A percentile compares a stretch with the other conserved stretches of the same genome.
phyloP scores from a whole-genome alignment of 768 basidiomycete species.

The Pleurotus tuber-regium region DNA sequence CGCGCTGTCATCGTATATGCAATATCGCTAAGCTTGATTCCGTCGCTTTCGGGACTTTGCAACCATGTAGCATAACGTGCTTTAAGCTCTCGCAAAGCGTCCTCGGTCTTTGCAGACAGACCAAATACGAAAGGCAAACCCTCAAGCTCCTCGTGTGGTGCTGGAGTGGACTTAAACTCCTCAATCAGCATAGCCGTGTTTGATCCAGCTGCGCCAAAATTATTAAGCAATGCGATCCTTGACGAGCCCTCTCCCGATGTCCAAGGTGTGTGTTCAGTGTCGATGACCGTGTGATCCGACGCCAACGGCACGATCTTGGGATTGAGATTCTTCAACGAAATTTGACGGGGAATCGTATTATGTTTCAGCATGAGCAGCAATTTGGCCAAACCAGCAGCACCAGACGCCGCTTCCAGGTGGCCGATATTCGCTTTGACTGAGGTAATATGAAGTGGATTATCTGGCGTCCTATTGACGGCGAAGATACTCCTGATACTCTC shows the following conservation, averaged over 20 bases:
- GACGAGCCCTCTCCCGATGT: slow-evolving; percentile 25
- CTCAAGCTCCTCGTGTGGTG: background rate
- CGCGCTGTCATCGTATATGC: slow-evolving; percentile 73
- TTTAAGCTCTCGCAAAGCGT: slow-evolving; percentile 47
- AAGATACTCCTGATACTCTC: slow-evolving; percentile 60
- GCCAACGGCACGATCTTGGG: slow-evolving; percentile 49
- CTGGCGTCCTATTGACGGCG: slow-evolving; percentile 32
- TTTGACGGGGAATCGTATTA: slow-evolving; percentile 53
- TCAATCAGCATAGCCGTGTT: slow-evolving; percentile 63
- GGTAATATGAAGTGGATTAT: slow-evolving; percentile 62
- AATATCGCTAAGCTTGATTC: slow-evolving; percentile 40
- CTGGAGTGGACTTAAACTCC: slow-evolving; percentile 34
- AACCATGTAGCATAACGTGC: slow-evolving; percentile 48
- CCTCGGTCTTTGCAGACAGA: slow-evolving; percentile 57
- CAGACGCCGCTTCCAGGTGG: slow-evolving; percentile 75
- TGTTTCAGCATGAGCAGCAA: slow-evolving; percentile 66
- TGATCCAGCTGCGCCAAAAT: slow-evolving; percentile 77
- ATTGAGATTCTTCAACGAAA: slow-evolving; percentile 57
- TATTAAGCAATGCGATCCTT: slow-evolving; percentile 63
- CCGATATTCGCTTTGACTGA: slow-evolving; percentile 76
- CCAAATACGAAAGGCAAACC: slow-evolving; percentile 45
- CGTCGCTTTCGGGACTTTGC: slow-evolving; percentile 20
- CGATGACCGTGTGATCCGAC: slow-evolving; percentile 47
- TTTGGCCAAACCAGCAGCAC: slow-evolving; percentile 71
- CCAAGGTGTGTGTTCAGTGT: slow-evolving; percentile 42